A percentile compares a stretch with the other conserved stretches of the same genome.
Evolutionary conservation across 176 grass and related monocot genomes (phyloP).

Genomic region (Saccharum spontaneum): DNA sequence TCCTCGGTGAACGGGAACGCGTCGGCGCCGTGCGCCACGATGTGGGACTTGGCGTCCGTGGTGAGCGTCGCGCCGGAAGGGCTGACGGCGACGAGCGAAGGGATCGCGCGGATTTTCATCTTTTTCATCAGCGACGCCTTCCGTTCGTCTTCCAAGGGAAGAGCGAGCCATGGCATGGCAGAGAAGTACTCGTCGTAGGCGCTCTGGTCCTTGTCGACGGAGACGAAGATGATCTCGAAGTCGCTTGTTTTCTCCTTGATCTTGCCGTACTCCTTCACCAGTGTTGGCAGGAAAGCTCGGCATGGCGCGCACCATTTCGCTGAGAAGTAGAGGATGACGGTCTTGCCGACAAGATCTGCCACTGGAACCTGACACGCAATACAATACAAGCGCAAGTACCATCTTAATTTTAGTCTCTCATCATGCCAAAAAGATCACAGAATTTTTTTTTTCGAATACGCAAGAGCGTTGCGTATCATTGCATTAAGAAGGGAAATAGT

Average conservation of each 20-base stretch:
- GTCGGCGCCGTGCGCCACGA: conserved; percentile 54
- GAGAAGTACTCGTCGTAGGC: conserved; percentile 67
- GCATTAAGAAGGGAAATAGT: no score
- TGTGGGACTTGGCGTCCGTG: conserved; percentile 41
- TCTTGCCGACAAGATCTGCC: conserved; percentile 75
- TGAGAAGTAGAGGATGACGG: conserved; percentile 82
- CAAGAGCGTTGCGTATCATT: no score
- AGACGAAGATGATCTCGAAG: conserved; percentile 81
- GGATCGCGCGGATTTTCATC: conserved; percentile 49
- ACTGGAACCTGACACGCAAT: conserved; percentile 48
- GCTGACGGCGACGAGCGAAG: conserved; percentile 67
- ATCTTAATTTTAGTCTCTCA: no score
- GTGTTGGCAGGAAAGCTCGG: conserved; percentile 64
- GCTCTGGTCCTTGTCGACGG: conserved; percentile 55
- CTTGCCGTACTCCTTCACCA: conserved; percentile 65
- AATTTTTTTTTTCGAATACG: no score
- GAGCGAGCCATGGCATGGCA: conserved; percentile 79
- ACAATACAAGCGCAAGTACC: no score
- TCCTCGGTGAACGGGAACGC: conserved; percentile 79
- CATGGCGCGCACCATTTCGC: conserved; percentile 74
- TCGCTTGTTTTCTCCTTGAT: conserved; percentile 62
- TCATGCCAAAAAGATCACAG: no score
- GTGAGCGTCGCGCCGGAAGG: conserved; percentile 52
- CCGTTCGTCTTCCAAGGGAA: conserved; percentile 61
- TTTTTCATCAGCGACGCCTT: conserved; percentile 37